Evolutionary conservation across 2,329 filamentous ascomycete genomes (phyloP), one percentile per base, ranked within the genome.

Genomic region (Aspergillus latus): DNA sequence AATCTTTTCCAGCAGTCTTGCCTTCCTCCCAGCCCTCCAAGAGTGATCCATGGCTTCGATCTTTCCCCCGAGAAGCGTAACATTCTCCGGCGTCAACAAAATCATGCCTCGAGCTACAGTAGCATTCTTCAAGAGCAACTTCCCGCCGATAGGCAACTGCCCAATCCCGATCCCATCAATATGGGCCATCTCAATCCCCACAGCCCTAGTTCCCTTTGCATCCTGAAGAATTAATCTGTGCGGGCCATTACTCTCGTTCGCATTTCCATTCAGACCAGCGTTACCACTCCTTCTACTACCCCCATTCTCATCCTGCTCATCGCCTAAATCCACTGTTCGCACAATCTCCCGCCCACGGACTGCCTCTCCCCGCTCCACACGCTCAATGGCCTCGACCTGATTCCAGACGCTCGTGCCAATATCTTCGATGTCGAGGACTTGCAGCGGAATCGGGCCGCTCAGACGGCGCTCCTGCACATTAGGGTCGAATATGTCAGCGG

Each of bases 181-280:
- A 8, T 80, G 78, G 59, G 76, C 78, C 49, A 95, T 70, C 74
- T 97, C 92, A 48, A 96, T 76, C 0, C 81, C 92, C 65, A 86
- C 90, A 0, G 88, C 78, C 62, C 83, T 86, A 10, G 79, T 82
- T 0, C 90, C 92, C 8, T 76, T 81, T 45, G 84, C 84, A 75
- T 99, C 94, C 71, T 97, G 90, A 55, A 99, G 68, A 0, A 94
- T 80, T 29, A 97, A 74, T 56, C 90, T 88, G 76, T 96, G 92
- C 26, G 90, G 88, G 0, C 88, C 84, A 54, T 62, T 65, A 4
- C 65, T 68, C 26, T 42, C 48, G 34, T 37, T 39, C 47, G 47
- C 21, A 30, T 49, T 49, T 26, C 16, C 10, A 46, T 57, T 42
- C 15, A 11, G 34, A 39, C 28, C 8, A 2, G 11, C 16, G 21